Evolutionary conservation across 495 filamentous ascomycete genomes (phyloP).

Genomic region (Daldinia concentrica): DNA sequence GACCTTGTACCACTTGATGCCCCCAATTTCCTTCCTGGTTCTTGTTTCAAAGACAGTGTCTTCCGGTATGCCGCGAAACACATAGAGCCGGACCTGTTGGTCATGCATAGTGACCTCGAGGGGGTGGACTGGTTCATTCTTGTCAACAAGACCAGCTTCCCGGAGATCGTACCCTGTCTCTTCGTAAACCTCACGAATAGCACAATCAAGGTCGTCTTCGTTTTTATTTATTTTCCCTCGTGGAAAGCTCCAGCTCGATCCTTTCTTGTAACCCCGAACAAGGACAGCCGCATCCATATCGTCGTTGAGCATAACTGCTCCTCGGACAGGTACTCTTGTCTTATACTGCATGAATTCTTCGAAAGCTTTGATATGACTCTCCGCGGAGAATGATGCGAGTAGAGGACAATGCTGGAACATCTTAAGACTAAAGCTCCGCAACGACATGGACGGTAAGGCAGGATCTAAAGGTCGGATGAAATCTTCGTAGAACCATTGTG

Average conservation of each 20-base stretch:
- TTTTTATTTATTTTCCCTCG: constrained; percentile 97
- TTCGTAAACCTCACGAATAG: constrained; percentile 91
- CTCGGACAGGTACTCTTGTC: constrained; percentile 89
- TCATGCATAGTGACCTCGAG: constrained; percentile 90
- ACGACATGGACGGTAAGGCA: constrained; percentile 79
- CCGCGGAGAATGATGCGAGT: constrained; percentile 78
- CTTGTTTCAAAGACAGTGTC: constrained; percentile 87
- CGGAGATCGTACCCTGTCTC: constrained; percentile 91
- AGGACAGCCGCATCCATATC: constrained; percentile 90
- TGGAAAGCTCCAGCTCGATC: constrained; percentile 95
- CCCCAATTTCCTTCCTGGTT: constrained; percentile 96
- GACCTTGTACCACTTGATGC: constrained; percentile 90
- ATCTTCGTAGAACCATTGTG: constrained; percentile 99
- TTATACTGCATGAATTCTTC: constrained; percentile 93
- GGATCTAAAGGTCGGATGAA: constrained; percentile 94
- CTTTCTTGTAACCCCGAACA: constrained; percentile 98
- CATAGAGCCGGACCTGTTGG: constrained; percentile 90
- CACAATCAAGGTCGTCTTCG: constrained; percentile 91
- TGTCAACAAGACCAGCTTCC: constrained; percentile 74
- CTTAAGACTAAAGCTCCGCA: constrained; percentile 81
- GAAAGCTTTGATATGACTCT: constrained; percentile 81
- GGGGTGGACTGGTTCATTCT: constrained; percentile 72
- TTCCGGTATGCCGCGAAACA: constrained; percentile 86
- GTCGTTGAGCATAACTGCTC: constrained; percentile 90
- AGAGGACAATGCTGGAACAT: constrained; percentile 95